Percentiles rank a stretch among this genome's conserved stretches.
phyloP scores from a whole-genome alignment of 345 rosid species.

The Ailanthus altissimus region DNA sequence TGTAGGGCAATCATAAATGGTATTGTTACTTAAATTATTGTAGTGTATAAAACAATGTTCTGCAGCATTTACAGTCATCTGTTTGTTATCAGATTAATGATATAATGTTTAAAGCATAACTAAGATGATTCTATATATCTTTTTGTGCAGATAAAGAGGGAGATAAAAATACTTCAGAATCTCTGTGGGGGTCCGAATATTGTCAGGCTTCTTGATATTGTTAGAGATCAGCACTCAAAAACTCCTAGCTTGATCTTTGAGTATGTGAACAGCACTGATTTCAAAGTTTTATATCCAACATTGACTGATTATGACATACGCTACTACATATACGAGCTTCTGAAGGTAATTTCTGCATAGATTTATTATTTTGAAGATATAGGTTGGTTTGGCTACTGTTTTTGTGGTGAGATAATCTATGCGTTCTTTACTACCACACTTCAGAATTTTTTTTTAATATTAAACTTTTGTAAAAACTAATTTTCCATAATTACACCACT shows the following conservation, averaged over 20 bases:
- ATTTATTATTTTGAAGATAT: background rate
- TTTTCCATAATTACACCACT: background rate
- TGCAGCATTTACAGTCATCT: background rate
- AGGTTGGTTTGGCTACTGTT: background rate
- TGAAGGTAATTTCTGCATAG: slow-evolving; percentile 49
- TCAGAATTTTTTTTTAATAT: background rate
- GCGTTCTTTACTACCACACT: background rate
- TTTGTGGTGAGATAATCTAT: background rate
- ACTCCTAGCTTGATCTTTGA: slow-evolving; percentile 84
- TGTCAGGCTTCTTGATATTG: slow-evolving; percentile 72
- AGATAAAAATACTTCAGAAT: slow-evolving; percentile 83
- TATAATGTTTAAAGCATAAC: background rate
- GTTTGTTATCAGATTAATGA: slow-evolving; percentile 14
- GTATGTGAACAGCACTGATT: slow-evolving; percentile 82
- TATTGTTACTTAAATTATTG: background rate
- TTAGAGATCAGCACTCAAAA: slow-evolving; percentile 82
- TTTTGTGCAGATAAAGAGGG: slow-evolving; percentile 68
- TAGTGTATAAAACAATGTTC: background rate
- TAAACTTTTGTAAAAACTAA: background rate
- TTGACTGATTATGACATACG: slow-evolving; percentile 90
- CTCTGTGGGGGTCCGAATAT: slow-evolving; percentile 76
- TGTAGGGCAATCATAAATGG: background rate
- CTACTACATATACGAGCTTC: slow-evolving; percentile 80
- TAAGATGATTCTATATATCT: slow-evolving; percentile 7
- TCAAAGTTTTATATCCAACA: slow-evolving; percentile 77